A percentile compares a stretch with the other conserved stretches of the same genome.
These are phyloP conservation scores for Dujonia santamariae DNA, from an alignment of 1,139 yeast species.

Conservation along the genomic window DNA sequence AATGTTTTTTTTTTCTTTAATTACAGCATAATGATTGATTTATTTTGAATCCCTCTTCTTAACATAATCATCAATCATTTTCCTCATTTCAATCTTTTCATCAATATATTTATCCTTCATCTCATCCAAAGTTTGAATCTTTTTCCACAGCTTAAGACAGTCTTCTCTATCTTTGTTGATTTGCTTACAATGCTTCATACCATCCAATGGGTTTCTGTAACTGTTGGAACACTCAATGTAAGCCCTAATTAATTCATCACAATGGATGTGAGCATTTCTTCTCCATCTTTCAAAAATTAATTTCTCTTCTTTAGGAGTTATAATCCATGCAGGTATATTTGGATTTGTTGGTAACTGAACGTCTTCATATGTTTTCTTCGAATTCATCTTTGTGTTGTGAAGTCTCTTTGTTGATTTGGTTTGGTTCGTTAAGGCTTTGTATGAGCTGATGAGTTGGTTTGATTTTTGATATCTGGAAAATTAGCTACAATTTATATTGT, in stretches of 20 bases:
- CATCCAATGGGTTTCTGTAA: conserved; percentile 50
- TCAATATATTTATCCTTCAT: conserved; percentile 65
- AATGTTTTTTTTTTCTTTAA: too few species aligned
- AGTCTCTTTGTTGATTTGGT: too few species aligned
- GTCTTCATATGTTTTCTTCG: conserved; percentile 36
- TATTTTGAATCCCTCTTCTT: conserved; percentile 9
- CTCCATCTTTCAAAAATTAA: conserved; percentile 78
- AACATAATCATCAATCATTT: conserved; percentile 12
- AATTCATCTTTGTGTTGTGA: too few species aligned
- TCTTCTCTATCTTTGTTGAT: conserved; percentile 29
- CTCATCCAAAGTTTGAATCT: conserved; percentile 63
- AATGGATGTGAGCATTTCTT: conserved; percentile 64
- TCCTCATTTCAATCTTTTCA: conserved; percentile 46
- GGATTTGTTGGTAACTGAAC: conserved; percentile 45
- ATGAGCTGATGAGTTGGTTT: too few species aligned
- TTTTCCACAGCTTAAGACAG: conserved; percentile 70
- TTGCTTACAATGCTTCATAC: conserved; percentile 52
- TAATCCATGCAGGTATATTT: conserved; percentile 73
- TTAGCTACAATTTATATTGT: too few species aligned
- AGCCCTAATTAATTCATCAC: conserved; percentile 63
- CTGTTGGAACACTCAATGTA: conserved; percentile 41
- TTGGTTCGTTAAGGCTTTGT: too few species aligned
- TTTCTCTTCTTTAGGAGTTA: conserved; percentile 84
- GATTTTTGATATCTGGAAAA: too few species aligned
- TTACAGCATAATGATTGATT: too few species aligned